Conservation (phyloP, 2,329 filamentous ascomycete species). For the Taxawa tesnikishii region DNA sequence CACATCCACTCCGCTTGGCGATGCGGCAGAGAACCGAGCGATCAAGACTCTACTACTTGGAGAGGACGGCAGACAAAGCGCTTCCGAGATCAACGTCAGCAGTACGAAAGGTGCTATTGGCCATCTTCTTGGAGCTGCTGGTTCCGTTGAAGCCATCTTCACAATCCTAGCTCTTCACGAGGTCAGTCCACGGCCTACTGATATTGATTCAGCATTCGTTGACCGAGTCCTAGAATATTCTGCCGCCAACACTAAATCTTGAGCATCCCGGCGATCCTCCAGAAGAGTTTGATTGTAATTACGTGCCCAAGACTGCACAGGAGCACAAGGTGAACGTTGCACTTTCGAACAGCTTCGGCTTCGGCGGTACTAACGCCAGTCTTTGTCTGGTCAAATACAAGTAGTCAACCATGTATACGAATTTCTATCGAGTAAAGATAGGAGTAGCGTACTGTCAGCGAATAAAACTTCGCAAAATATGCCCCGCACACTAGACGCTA, state of each 20-base stretch:
- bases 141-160: constrained; percentile 82
- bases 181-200: too few species aligned
- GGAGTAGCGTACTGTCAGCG: too few species aligned
- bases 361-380: constrained; percentile 90
- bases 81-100: constrained; percentile 65
- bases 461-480: too few species aligned
- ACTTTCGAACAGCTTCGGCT: constrained; percentile 92
- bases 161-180: constrained; percentile 66
- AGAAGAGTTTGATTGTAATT: constrained; percentile 66
- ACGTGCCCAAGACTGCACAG: constrained; percentile 63
- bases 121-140: constrained; percentile 82
- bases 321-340: constrained; percentile 58
- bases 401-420: neutral
- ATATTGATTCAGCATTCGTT: too few species aligned
- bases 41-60: constrained; percentile 69
- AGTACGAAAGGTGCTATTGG: constrained; percentile 91
- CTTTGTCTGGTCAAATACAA: constrained; percentile 56
- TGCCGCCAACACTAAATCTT: constrained; percentile 84
- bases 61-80: constrained; percentile 49
- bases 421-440: too few species aligned
- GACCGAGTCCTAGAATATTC: constrained; percentile 44
- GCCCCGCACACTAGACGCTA: too few species aligned
- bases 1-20: constrained; percentile 75
- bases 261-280: constrained; percentile 46
- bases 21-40: constrained; percentile 75